These are phyloP conservation scores for Alnus glutinosa DNA, from an alignment of 306 rosid species.

Conservation along the genomic window DNA sequence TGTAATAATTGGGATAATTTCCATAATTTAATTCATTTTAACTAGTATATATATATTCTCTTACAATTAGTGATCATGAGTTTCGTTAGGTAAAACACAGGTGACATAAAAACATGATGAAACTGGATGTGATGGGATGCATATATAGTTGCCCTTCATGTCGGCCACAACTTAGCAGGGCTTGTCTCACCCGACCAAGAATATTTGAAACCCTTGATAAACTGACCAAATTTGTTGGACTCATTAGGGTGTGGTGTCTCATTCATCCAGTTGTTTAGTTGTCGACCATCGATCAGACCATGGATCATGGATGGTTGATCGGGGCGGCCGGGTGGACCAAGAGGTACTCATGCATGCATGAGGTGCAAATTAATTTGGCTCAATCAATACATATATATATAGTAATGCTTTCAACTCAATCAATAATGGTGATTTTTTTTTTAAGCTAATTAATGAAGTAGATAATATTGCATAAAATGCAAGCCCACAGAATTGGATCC, in stretches of 20 bases:
- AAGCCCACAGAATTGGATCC: no score
- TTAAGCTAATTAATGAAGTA: no score
- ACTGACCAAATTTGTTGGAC: constrained; percentile 6
- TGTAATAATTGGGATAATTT: not conserved
- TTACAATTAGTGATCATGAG: not conserved
- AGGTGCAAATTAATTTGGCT: no score
- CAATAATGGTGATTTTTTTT: constrained; percentile 2
- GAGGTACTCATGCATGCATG: not conserved
- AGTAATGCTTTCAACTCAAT: constrained; percentile 13
- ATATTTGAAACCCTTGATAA: not conserved
- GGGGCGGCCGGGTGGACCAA: not conserved
- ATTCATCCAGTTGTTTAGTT: not conserved
- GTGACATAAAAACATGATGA: not conserved
- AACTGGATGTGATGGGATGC: not conserved
- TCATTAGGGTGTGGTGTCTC: constrained; percentile 3
- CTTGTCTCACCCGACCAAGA: not conserved
- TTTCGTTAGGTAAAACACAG: not conserved
- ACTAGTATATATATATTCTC: not conserved
- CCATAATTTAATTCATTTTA: not conserved
- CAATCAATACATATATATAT: not conserved
- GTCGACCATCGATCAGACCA: no score
- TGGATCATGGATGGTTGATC: constrained; percentile 14
- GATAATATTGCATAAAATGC: no score
- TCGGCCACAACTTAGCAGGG: not conserved
- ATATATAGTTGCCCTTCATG: not conserved